Base-by-base conservation (phyloP, 208 protist genomes). In the Leishmania mexicana region DNA sequence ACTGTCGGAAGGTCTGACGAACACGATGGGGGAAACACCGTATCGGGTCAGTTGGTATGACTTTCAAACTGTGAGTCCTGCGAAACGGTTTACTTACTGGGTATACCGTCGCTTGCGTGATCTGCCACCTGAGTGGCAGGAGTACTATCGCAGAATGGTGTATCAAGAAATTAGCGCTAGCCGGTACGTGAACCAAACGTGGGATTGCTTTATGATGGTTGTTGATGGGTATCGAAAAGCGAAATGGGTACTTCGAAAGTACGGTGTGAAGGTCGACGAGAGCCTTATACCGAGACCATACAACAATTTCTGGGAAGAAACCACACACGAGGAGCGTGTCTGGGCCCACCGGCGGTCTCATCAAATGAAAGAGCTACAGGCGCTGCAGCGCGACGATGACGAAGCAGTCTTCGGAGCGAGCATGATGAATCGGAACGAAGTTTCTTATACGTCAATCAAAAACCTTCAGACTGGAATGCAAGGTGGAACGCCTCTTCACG, bases 301-400 rank as follows among this genome's bases (percentile, higher is more conserved):
- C 85, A 96, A 96, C 76, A 96, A 97, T 86, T 97, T 97, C 82
- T 97, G 93, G 92, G 95, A 96, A 49, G 93, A 96, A 75, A 96
- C 95, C 17, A 96, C 93, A 28, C 92, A 96, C 67, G 93, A 97
- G 75, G 95, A 97, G 77, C 92, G 95, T 40, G 95, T 96, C 1
- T 97, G 95, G 93, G 95, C 93, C 49, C 92, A 96, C 54, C 75
- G 93, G 65, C 85, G 95, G 10, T 97, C 95, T n/a, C 86, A 96
- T 78, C 93, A 96, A 81, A 87, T 97, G 89, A 97, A 97, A 75
- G 93, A 97, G 40, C 73, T 96, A 35, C 95, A 97, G 74, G 93
- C 95, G 21, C 78, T 96, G 70, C 93, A 97, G 42, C 85, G 93
- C 53, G 92, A 97, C 19, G 91, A 96, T 49, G 90, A 96, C 54